A percentile compares a stretch with the other conserved stretches of the same genome.
phyloP scores from a whole-genome alignment of 208 protist species.

The Phytomonas francai region DNA sequence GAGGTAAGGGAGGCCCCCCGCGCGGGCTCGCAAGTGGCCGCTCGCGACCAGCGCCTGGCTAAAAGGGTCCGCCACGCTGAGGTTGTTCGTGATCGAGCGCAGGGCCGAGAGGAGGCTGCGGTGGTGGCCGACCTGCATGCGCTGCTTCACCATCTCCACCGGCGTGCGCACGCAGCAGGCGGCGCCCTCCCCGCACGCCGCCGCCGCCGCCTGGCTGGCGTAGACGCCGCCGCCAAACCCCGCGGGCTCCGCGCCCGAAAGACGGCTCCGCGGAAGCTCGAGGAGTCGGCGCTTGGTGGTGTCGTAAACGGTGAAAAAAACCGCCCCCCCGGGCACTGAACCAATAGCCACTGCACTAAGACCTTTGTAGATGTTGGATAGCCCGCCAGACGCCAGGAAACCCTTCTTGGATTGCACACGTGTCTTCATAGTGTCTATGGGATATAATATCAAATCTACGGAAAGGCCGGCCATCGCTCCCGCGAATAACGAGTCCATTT shows the following conservation, averaged over 20 bases:
- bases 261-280: not conserved
- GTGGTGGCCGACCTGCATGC: conserved; percentile 77
- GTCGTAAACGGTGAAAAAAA: conserved; percentile 88
- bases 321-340: conserved; percentile 82
- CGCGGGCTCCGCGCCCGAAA: not conserved
- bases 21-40: conserved; percentile 11
- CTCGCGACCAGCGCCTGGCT: not conserved
- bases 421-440: conserved; percentile 92
- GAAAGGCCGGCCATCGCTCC: conserved; percentile 80
- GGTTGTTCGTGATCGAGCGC: conserved; percentile 41
- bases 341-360: conserved; percentile 75
- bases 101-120: conserved; percentile 23
- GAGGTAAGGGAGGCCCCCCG: conserved; percentile 38
- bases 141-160: conserved; percentile 89
- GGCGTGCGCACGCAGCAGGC: conserved; percentile 87
- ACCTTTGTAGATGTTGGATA: conserved; percentile 79
- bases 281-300: conserved; percentile 17
- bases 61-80: conserved; percentile 6
- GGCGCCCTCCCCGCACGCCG: conserved; percentile 67
- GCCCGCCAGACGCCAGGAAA: conserved; percentile 74
- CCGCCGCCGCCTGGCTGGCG: conserved; percentile 45
- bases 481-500: conserved; percentile 72
- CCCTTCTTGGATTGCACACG: conserved; percentile 79
- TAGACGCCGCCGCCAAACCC: conserved; percentile 9
- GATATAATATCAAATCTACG: conserved; percentile 87